Evolutionary conservation across 257 asterid species (phyloP), one percentile per base, ranked within the genome.

Genomic region (Capsicum chinense): DNA sequence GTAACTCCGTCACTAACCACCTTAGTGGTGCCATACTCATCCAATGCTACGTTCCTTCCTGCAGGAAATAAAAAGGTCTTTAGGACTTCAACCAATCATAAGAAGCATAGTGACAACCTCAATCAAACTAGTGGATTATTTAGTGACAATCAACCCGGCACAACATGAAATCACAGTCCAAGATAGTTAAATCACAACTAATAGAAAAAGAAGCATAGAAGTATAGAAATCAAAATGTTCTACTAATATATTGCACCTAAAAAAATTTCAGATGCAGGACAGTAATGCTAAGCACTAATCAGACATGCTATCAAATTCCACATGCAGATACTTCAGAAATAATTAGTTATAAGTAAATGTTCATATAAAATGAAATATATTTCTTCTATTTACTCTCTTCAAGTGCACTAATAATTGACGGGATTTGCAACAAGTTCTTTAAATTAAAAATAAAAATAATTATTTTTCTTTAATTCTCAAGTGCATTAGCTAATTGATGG

Each of bases 41-140:
- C 99, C 91, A 97, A 83, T 80, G 95, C 98, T 42, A 97, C 98
- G 84, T 97, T 95, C 83, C 99, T 87, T 85, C 99, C 99, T 97
- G 88, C 69, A 67, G 50, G 69, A 35, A 42, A 58, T 13, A 47
- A 85, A 21, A 44, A 8, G 73, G 21, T 17, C 26, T 21, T 33
- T 7, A 37, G 62, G 44, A 50, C 16, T 14, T 78, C 63, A 4
- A 78, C 63, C 14, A 52, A 52, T 14, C 81, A 76, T 13, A 76
- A 52, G 37, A 21, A 50, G 14, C n/a, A 21, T 7, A 76, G 5
- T 13, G 17, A 52, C 14, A 9, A 14, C 21, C 9, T 26, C 19
- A 14, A 26, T 14, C 81, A 52, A 26, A 52, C 47, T 52, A 12
- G 81, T 21, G 44, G 13, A 3, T 11, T 16, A 1, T 21, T 21